These are phyloP conservation scores for Trichoderma reesei DNA, from an alignment of 495 filamentous ascomycete species.

Conservation along the genomic window DNA sequence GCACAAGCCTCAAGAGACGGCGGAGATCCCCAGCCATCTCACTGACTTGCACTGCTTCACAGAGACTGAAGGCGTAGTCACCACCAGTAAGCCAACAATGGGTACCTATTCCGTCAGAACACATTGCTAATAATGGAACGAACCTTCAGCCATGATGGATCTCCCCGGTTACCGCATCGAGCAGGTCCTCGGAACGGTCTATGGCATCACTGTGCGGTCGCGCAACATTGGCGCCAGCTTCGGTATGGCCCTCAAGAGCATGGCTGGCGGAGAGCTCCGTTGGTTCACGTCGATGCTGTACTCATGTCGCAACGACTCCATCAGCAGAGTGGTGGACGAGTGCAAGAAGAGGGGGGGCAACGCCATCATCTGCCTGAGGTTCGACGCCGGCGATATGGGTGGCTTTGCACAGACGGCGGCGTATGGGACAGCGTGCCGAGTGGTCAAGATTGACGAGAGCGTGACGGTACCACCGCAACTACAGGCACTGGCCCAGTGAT, in stretches of 20 bases:
- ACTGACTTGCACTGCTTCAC: constrained; percentile 46
- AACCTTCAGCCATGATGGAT: constrained; percentile 28
- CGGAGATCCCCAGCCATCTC: constrained; percentile 25
- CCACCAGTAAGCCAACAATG: constrained; percentile 34
- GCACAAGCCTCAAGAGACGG: constrained; percentile 11
- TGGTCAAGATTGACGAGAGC: constrained; percentile 33
- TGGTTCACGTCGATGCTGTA: constrained; percentile 50
- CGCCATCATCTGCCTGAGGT: constrained; percentile 47
- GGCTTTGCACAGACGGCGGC: constrained; percentile 49
- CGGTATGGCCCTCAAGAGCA: constrained; percentile 38
- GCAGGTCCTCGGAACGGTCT: constrained; percentile 47
- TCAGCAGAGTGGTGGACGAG: constrained; percentile 45
- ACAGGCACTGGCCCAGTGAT: not conserved
- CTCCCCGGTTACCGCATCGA: constrained; percentile 49
- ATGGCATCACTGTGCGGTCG: constrained; percentile 49
- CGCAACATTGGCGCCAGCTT: constrained; percentile 39
- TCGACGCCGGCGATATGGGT: constrained; percentile 41
- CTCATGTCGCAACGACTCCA: constrained; percentile 44
- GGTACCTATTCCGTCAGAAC: too few species aligned
- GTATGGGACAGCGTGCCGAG: constrained; percentile 48
- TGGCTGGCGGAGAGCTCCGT: constrained; percentile 46
- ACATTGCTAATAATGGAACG: not conserved
- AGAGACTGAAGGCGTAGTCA: constrained; percentile 50
- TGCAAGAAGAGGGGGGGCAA: constrained; percentile 49
- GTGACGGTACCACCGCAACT: constrained; percentile 10